These are phyloP conservation scores for Punctularia strigosozonata DNA, from an alignment of 768 basidiomycete genomes.

Conservation along the genomic window DNA sequence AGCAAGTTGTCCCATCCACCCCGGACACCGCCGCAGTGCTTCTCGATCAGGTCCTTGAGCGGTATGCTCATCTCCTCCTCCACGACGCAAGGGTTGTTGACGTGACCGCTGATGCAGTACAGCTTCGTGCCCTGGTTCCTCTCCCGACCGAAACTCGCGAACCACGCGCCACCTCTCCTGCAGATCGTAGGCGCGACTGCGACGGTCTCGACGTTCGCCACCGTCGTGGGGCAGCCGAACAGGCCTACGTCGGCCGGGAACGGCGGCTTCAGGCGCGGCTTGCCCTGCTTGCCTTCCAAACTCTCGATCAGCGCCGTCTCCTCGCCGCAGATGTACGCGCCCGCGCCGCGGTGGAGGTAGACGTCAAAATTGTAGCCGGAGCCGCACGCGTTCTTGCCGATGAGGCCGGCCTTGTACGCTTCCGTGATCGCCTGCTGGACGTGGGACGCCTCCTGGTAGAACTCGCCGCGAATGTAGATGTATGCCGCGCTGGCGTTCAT, in stretches of 20 bases:
- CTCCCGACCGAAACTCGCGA: constrained; percentile 83
- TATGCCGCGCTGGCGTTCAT: constrained; percentile 99
- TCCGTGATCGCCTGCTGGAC: constrained; percentile 93
- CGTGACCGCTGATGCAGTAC: constrained; percentile 93
- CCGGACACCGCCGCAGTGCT: constrained; percentile 89
- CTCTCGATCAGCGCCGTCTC: constrained; percentile 97
- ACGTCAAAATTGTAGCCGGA: constrained; percentile 94
- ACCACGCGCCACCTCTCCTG: constrained; percentile 82
- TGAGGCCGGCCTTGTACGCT: constrained; percentile 79
- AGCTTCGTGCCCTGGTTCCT: constrained; percentile 96
- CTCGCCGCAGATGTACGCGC: constrained; percentile 98
- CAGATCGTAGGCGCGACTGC: constrained; percentile 96
- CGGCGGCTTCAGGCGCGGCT: constrained; percentile 93
- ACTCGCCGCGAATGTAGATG: constrained; percentile 99
- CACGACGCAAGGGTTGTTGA: constrained; percentile 95
- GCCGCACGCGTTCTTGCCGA: constrained; percentile 88
- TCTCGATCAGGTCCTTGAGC: constrained; percentile 85
- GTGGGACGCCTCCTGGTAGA: constrained; percentile 89
- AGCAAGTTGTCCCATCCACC: constrained; percentile 97
- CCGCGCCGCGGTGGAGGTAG: constrained; percentile 96
- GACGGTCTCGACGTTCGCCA: constrained; percentile 98
- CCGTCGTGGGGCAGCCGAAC: constrained; percentile 94
- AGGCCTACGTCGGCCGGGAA: constrained; percentile 98
- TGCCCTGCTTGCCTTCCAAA: constrained; percentile 96
- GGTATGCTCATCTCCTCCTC: constrained; percentile 99